A percentile compares a stretch with the other conserved stretches of the same genome.
phyloP scores from a whole-genome alignment of 2,329 filamentous ascomycete genomes.

The Akanthomyces muscarius region DNA sequence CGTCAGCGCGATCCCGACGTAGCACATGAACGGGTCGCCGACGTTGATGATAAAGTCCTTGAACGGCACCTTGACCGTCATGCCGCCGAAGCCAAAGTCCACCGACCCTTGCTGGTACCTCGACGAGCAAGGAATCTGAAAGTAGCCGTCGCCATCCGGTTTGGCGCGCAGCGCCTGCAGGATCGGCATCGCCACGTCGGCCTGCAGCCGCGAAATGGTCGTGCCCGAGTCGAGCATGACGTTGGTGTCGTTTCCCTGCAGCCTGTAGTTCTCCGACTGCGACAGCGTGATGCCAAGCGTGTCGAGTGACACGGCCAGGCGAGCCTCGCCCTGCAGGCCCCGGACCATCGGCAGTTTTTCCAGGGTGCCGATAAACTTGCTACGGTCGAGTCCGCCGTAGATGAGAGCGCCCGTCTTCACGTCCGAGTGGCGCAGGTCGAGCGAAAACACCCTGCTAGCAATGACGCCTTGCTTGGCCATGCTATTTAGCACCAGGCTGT shows the following conservation, averaged over 20 bases:
- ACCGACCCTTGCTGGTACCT: conserved; percentile 37
- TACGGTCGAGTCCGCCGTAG: conserved; percentile 51
- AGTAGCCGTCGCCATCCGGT: conserved; percentile 41
- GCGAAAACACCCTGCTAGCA: conserved; percentile 45
- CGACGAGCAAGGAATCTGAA: conserved; percentile 40
- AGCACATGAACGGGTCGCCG: conserved; percentile 34
- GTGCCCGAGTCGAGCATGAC: conserved; percentile 52
- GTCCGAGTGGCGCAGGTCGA: conserved; percentile 46
- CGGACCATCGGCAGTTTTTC: conserved; percentile 40
- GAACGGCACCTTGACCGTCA: conserved; percentile 40
- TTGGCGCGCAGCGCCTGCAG: conserved; percentile 39
- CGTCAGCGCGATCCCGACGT: conserved; percentile 38
- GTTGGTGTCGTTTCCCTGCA: conserved; percentile 32
- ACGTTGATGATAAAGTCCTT: conserved; percentile 48
- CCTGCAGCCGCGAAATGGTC: conserved; percentile 45
- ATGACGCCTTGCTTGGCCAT: conserved; percentile 45
- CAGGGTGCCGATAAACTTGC: conserved; percentile 47
- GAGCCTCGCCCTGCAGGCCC: conserved; percentile 33
- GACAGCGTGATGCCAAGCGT: conserved; percentile 30
- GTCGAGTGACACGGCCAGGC: conserved; percentile 33
- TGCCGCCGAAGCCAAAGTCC: conserved; percentile 45
- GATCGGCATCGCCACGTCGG: conserved; percentile 39
- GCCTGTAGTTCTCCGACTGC: conserved; percentile 23
- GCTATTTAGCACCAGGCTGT: conserved; percentile 51
- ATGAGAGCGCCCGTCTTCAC: conserved; percentile 45